Base-by-base conservation (phyloP, 768 basidiomycete species). In the Gymnopilus junonius region DNA sequence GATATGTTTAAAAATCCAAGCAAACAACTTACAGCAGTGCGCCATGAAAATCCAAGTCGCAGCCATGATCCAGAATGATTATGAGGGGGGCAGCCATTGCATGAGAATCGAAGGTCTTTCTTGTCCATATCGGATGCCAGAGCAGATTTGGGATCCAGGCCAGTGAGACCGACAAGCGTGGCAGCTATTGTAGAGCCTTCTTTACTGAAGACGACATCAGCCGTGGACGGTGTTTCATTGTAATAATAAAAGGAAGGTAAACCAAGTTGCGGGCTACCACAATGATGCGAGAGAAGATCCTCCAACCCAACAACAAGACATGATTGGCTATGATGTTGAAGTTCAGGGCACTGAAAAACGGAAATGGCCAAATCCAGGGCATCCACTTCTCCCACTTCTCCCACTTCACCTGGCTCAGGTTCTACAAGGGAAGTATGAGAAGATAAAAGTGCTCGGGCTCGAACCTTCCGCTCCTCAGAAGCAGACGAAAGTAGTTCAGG, bases 81-180 rank as follows among this genome's bases (percentile, higher is more conserved):
- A 15, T 43, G 42, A 6, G 31, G 20, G 27, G 0, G 4, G 39
- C 67, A 68, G 10, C 8, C 3, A 3, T 20, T 40, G 23, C 67
- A 68, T 8, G 29, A 8, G 34, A 66, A 68, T 17, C 67, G 62
- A 39, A 59, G 15, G 25, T 59, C 55, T 37, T 54, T 64, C 54
- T 45, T 6, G 25, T 68, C 67, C 39, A 68, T 61, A 20, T 62
- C 59, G 15, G 59, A 46, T 5, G 65, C 60, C 20, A 65, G 58
- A 6, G 63, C 50, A 12, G 34, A 57, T 14, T 15, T 50, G 1
- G 54, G 27, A 39, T 63, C 32, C 5, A 68, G 56, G 15, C 62
- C 67, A 10, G 39, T 17, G 17, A 61, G 45, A 12, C 34, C 46
- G 35, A 65, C 58, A 21, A 68, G n/a, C 5, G 46, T 43, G 5